A percentile compares a stretch with the other conserved stretches of the same genome.
These are phyloP conservation scores for Zygosaccharomyces bisporus DNA, from an alignment of 805 yeast genomes.

Conservation along the genomic window DNA sequence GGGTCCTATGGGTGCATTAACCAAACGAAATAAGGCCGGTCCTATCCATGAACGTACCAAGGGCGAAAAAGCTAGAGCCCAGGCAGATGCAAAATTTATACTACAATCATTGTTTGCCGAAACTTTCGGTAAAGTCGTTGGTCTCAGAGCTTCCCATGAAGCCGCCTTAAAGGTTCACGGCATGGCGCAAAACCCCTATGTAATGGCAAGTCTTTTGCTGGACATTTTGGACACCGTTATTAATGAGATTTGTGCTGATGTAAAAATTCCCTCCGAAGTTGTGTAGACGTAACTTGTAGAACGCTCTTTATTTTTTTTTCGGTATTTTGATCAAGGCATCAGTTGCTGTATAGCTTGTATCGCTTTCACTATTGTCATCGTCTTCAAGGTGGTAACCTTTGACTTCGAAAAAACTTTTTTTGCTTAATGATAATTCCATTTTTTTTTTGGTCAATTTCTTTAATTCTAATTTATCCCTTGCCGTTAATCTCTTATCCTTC, in stretches of 20 bases:
- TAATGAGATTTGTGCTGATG: constrained; percentile 30
- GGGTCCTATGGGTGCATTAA: constrained; percentile 54
- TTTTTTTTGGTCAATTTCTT: constrained; percentile 12
- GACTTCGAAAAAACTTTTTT: constrained; percentile 23
- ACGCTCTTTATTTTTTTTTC: constrained; percentile 3
- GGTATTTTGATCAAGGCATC: constrained; percentile 22
- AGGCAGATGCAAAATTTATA: constrained; percentile 55
- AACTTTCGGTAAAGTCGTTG: constrained; percentile 69
- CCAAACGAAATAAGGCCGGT: constrained; percentile 35
- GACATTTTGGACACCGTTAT: constrained; percentile 56
- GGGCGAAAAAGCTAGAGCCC: constrained; percentile 49
- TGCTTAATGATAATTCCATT: constrained; percentile 16
- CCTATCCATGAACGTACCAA: constrained; percentile 39
- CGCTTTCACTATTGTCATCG: constrained; percentile 3
- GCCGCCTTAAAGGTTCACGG: constrained; percentile 61
- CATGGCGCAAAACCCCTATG: constrained; percentile 67
- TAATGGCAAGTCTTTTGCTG: constrained; percentile 62
- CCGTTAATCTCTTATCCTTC: constrained; percentile 18
- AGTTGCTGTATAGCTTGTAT: constrained; percentile 11
- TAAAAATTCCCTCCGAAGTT: not conserved
- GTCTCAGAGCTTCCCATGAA: constrained; percentile 54
- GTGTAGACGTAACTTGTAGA: not conserved
- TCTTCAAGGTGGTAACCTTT: constrained; percentile 12
- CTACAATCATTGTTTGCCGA: constrained; percentile 59
- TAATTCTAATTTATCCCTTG: constrained; percentile 18